Conservation (phyloP, 257 asterid species). For the Verbena officinalis region DNA sequence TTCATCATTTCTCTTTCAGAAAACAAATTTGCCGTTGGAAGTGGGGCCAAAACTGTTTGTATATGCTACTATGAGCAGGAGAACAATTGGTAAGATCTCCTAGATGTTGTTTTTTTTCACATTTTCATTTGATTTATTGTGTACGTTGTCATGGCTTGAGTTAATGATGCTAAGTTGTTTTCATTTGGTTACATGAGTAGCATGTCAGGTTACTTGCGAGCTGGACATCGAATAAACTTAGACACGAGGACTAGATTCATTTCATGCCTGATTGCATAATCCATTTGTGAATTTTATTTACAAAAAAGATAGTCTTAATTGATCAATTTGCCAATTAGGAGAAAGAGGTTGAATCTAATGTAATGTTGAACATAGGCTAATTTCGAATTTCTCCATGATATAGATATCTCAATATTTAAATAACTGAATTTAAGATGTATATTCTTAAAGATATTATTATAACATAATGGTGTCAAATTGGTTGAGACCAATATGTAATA, state of each 20-base stretch:
- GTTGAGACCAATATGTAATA: neutral
- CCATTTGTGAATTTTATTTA: neutral
- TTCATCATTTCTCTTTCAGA: conserved; percentile 49
- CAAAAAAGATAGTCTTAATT: neutral
- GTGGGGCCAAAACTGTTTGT: conserved; percentile 99
- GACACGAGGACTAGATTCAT: neutral
- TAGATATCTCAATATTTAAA: neutral
- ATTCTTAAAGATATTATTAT: neutral
- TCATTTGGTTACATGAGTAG: neutral
- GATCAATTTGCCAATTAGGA: neutral
- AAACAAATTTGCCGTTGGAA: conserved; percentile 99
- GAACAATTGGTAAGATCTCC: conserved; percentile 80
- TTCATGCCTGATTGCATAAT: neutral
- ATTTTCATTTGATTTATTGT: conserved; percentile 8
- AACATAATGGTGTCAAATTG: neutral
- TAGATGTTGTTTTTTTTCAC: conserved; percentile 22
- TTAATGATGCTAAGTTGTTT: conserved; percentile 15
- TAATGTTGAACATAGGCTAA: neutral
- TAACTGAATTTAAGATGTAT: neutral
- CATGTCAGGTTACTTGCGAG: neutral
- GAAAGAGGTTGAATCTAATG: neutral
- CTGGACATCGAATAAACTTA: conserved; percentile 9
- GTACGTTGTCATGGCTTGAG: conserved; percentile 3
- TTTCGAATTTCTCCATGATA: neutral
- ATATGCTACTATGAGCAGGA: conserved; percentile 99